Conservation (phyloP, 2,329 filamentous ascomycete genomes). For the Arthrobotrys sinensis region DNA sequence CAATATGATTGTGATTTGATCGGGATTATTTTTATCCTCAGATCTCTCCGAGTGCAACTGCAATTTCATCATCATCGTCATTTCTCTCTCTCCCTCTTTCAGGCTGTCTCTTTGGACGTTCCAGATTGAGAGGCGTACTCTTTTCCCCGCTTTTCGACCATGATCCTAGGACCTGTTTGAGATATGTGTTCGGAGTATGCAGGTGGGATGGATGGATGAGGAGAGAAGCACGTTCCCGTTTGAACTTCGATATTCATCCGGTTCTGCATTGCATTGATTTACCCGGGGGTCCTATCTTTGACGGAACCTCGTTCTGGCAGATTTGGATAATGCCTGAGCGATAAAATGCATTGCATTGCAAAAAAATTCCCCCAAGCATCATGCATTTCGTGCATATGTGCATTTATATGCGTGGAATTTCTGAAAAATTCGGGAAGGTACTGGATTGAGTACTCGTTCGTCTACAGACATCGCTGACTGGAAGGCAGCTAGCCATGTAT, state of each 20-base stretch:
- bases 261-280: conserved; percentile 45
- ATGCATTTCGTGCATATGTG: conserved; percentile 42
- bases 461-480: not conserved
- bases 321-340: conserved; percentile 37
- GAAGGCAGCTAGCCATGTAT: conserved; percentile 21
- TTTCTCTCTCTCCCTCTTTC: conserved; percentile 7
- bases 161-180: conserved; percentile 50
- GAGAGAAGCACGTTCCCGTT: conserved; percentile 48
- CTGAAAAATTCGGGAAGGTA: conserved; percentile 6
- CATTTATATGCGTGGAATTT: conserved; percentile 25
- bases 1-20: conserved; percentile 20
- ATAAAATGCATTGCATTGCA: conserved; percentile 36
- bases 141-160: conserved; percentile 59
- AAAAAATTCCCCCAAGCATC: conserved; percentile 13
- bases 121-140: conserved; percentile 26
- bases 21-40: conserved; percentile 9
- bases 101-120: conserved; percentile 24
- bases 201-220: conserved; percentile 49
- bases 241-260: conserved; percentile 49
- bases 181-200: conserved; percentile 56
- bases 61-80: conserved; percentile 15
- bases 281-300: conserved; percentile 47
- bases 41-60: conserved; percentile 11
- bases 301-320: conserved; percentile 21
- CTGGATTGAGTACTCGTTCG: not conserved